phyloP scores from a whole-genome alignment of 2,329 filamentous ascomycete species.

The Parastagonospora avenae region DNA sequence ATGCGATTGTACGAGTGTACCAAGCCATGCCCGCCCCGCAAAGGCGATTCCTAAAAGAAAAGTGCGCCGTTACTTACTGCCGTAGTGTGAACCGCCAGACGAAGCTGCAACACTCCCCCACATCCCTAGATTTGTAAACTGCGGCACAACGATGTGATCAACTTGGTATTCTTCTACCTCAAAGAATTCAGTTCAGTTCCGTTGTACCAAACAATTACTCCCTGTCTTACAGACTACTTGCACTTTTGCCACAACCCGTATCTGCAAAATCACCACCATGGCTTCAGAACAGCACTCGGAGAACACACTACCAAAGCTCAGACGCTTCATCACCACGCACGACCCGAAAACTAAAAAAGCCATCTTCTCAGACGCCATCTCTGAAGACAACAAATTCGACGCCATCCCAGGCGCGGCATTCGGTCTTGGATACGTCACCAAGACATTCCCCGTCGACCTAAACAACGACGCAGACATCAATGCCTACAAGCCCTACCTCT shows the following conservation, averaged over 20 bases:
- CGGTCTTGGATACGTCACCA: constrained; percentile 56
- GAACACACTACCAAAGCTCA: constrained; percentile 33
- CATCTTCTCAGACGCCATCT: constrained; percentile 36
- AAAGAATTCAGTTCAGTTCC: background rate
- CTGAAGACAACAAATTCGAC: constrained; percentile 26
- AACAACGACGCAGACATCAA: constrained; percentile 52
- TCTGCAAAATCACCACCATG: constrained; percentile 16
- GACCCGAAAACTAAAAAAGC: constrained; percentile 38
- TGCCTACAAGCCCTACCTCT: constrained; percentile 52
- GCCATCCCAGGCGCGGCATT: constrained; percentile 44
- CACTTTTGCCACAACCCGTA: background rate
- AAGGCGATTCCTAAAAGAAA: background rate
- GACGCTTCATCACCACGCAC: constrained; percentile 47
- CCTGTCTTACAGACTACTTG: background rate
- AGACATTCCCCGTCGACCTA: constrained; percentile 53
- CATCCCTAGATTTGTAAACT: constrained; percentile 1
- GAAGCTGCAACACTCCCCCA: background rate
- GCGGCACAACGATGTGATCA: background rate
- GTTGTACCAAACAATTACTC: too few species aligned
- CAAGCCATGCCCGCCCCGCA: too few species aligned
- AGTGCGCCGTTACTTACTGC: background rate
- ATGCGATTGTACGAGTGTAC: too few species aligned
- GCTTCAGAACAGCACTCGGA: constrained; percentile 10
- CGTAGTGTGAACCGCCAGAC: background rate
- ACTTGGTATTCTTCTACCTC: background rate